These are phyloP conservation scores for Afroboletus lepidellus DNA, from an alignment of 1,284 basidiomycete genomes.

Conservation along the genomic window DNA sequence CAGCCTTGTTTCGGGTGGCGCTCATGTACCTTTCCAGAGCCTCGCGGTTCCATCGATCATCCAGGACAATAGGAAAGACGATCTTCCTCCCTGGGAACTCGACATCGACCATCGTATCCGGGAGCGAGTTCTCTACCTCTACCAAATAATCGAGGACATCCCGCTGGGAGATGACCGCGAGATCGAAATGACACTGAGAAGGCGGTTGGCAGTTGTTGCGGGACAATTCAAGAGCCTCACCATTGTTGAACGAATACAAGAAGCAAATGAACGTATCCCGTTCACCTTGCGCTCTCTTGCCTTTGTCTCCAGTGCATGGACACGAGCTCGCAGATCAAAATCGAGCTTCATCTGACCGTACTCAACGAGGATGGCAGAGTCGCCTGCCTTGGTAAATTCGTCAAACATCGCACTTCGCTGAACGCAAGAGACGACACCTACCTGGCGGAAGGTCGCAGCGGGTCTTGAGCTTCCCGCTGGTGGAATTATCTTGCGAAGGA, in stretches of 20 bases:
- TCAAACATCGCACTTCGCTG: neutral
- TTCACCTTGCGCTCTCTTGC: conserved; percentile 33
- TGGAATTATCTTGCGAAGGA: conserved; percentile 15
- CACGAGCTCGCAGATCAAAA: conserved; percentile 48
- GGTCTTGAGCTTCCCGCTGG: conserved; percentile 19
- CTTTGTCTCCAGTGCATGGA: conserved; percentile 54
- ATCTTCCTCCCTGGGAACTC: conserved; percentile 52
- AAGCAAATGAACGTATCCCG: conserved; percentile 47
- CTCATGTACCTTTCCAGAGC: conserved; percentile 59
- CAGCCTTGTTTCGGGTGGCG: conserved; percentile 53
- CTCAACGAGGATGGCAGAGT: conserved; percentile 58
- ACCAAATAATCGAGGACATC: conserved; percentile 43
- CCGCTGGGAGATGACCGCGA: conserved; percentile 38
- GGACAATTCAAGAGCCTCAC: conserved; percentile 23
- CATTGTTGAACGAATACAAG: conserved; percentile 60
- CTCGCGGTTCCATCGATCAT: conserved; percentile 57
- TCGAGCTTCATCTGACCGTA: conserved; percentile 53
- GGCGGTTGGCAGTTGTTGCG: neutral
- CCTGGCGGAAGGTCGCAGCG: conserved; percentile 46
- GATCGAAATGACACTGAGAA: conserved; percentile 51
- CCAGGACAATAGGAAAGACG: conserved; percentile 61
- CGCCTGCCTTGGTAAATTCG: conserved; percentile 44
- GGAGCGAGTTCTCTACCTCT: conserved; percentile 39
- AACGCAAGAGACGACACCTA: conserved; percentile 13
- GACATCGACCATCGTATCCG: conserved; percentile 40